Base-by-base conservation (phyloP, 1,284 basidiomycete species). In the Trametes hirsuta region DNA sequence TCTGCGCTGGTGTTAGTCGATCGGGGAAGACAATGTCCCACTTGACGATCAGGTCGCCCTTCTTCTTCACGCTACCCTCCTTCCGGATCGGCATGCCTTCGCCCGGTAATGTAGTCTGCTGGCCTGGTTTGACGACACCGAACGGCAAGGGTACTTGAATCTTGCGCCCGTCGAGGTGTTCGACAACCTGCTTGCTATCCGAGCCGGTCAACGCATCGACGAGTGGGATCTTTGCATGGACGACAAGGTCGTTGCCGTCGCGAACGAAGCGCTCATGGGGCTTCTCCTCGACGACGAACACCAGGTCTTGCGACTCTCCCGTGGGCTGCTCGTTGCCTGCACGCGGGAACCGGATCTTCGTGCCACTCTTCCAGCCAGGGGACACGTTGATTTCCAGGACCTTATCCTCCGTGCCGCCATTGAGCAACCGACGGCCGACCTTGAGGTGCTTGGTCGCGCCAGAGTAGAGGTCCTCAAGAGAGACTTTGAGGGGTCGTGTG, bases 61-160 rank as follows among this genome's bases (percentile, higher is more conserved):
- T 92, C 67, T 80, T 84, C 78, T 84, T 85, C 55, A 79, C 78
- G 49, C 79, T 80, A n/a, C 87, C 87, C 55, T 88, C 89, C 75
- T 93, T 94, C 59, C 93, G 82, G 42, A 95, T 86, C 1, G 95
- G 94, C 95, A 97, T 97, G 12, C 95, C 96, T 74, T 96, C 93
- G 1, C 86, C 90, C 2, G 78, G 54, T 5, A 97, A 75, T 25
- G 79, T 81, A 12, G 86, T 91, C 72, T 90, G 84, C 74, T 89
- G 83, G 3, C 86, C 89, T 1, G 95, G 94, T 72, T 91, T 93
- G 44, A 97, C 81, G 53, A 94, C 76, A 15, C 90, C 87, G 18
- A 75, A 58, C 11, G 95, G 95, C 0, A 88, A 71, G 0, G 84
- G 71, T 2, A 94, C 82, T 65, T 87, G 85, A 61, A 95, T 69